Conservation (phyloP, 2,329 filamentous ascomycete species). For the Eurotiales sp. region DNA sequence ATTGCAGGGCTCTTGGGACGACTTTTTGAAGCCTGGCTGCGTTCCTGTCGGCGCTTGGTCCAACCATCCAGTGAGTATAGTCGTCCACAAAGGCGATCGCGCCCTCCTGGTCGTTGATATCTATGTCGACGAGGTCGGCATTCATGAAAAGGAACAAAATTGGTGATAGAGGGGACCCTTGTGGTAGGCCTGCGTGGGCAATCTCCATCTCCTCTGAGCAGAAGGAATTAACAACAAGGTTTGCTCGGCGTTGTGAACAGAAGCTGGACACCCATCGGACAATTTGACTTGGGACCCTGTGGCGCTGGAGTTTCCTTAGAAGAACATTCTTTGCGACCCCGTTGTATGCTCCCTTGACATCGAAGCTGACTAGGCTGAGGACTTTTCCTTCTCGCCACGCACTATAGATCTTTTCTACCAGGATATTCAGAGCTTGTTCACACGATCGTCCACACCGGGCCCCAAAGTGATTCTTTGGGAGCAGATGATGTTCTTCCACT, state of each 20-base stretch:
- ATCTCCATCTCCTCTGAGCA: not conserved
- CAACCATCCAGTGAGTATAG: too few relatives aligned
- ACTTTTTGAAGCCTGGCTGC: not conserved
- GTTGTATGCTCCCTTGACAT: not conserved
- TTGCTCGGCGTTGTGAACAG: not conserved
- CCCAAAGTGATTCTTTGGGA: not conserved
- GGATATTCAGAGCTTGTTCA: not conserved
- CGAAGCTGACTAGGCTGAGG: not conserved
- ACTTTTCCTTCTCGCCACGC: not conserved
- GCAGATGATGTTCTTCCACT: not conserved
- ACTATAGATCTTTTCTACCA: not conserved
- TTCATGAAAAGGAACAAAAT: slow-evolving; percentile 40
- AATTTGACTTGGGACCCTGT: not conserved
- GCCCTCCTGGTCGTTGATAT: slow-evolving; percentile 26
- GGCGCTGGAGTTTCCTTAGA: too few relatives aligned
- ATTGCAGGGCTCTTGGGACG: slow-evolving; percentile 21
- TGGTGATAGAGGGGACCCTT: slow-evolving; percentile 30
- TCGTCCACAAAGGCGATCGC: slow-evolving; percentile 6
- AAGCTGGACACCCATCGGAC: not conserved
- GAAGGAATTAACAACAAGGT: not conserved
- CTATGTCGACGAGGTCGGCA: slow-evolving; percentile 29
- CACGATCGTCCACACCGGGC: not conserved
- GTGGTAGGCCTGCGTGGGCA: not conserved
- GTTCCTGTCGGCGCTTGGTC: not conserved
- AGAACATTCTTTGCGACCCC: not conserved